Evolutionary conservation across 2,329 filamentous ascomycete genomes (phyloP).

Genomic region (Plectosphaerella sp.): DNA sequence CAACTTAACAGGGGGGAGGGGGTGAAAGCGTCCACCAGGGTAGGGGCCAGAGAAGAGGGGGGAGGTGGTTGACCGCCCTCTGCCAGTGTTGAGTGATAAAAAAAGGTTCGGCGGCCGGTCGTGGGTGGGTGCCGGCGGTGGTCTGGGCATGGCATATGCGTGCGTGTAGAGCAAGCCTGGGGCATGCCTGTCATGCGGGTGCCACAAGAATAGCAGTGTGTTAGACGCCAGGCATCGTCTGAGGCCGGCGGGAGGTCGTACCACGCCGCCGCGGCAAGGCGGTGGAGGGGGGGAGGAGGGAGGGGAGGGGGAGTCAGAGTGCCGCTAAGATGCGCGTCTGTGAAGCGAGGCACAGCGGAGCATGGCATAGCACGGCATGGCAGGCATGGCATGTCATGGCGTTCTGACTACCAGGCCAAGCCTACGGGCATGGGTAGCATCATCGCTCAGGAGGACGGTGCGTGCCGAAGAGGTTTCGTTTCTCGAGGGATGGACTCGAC

Average conservation of each 20-base stretch:
- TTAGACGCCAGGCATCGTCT: neutral
- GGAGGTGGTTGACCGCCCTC: neutral
- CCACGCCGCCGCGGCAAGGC: neutral
- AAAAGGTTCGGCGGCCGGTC: too few species aligned
- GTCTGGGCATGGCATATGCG: neutral
- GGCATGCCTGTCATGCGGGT: neutral
- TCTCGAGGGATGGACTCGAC: neutral
- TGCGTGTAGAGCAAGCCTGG: neutral
- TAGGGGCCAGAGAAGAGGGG: neutral
- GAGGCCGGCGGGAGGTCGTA: neutral
- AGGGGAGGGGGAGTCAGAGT: neutral
- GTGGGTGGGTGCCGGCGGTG: neutral
- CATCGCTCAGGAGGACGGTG: neutral
- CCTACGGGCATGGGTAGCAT: neutral
- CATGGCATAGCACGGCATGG: neutral
- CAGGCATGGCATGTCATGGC: conserved; percentile 3
- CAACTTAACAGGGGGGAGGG: neutral
- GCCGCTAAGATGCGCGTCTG: neutral
- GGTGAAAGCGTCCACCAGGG: neutral
- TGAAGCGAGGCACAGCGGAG: conserved; percentile 5
- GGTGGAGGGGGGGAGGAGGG: too few species aligned
- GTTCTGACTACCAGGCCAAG: too few species aligned
- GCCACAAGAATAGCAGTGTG: neutral
- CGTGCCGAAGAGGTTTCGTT: neutral
- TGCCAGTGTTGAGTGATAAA: neutral